Conservation (phyloP, 352 stramenopile species). For the Phytopythium oedochilum region DNA sequence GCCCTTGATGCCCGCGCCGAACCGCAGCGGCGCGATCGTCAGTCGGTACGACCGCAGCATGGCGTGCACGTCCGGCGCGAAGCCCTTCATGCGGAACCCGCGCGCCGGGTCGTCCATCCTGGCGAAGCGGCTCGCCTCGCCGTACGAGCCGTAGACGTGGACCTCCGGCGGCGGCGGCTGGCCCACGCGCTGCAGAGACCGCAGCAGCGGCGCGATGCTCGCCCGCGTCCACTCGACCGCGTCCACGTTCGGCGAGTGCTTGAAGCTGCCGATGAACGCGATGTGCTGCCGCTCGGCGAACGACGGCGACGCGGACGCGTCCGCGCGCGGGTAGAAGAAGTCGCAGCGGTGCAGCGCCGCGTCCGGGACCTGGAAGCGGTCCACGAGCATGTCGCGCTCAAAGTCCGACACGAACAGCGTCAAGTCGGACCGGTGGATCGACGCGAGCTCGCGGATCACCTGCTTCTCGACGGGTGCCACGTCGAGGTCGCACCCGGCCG, state of each 20-base stretch:
- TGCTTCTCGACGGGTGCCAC: constrained; percentile 55
- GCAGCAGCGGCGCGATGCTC: constrained; percentile 71
- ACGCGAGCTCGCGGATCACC: constrained; percentile 66
- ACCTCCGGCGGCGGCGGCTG: constrained; percentile 25
- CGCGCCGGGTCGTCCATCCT: constrained; percentile 43
- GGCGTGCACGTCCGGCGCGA: constrained; percentile 64
- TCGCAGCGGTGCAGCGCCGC: constrained; percentile 44
- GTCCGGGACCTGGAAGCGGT: constrained; percentile 57
- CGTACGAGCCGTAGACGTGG: constrained; percentile 88
- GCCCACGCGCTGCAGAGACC: constrained; percentile 11
- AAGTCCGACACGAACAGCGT: constrained; percentile 72
- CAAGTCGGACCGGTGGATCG: constrained; percentile 73
- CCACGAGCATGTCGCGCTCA: constrained; percentile 50
- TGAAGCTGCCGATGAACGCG: constrained; percentile 92
- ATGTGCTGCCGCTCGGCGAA: constrained; percentile 45
- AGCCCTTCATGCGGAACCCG: constrained; percentile 78
- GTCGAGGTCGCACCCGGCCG: constrained; percentile 4
- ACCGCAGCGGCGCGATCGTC: constrained; percentile 88
- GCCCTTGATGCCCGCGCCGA: constrained; percentile 93
- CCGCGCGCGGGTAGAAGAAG: constrained; percentile 55
- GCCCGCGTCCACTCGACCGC: constrained; percentile 74
- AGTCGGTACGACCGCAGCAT: constrained; percentile 68
- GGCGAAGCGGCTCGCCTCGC: constrained; percentile 34
- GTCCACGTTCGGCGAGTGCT: constrained; percentile 91
- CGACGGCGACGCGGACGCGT: constrained; percentile 13